Conservation (phyloP, 2,329 filamentous ascomycete genomes). For the Fusarium annulatum region DNA sequence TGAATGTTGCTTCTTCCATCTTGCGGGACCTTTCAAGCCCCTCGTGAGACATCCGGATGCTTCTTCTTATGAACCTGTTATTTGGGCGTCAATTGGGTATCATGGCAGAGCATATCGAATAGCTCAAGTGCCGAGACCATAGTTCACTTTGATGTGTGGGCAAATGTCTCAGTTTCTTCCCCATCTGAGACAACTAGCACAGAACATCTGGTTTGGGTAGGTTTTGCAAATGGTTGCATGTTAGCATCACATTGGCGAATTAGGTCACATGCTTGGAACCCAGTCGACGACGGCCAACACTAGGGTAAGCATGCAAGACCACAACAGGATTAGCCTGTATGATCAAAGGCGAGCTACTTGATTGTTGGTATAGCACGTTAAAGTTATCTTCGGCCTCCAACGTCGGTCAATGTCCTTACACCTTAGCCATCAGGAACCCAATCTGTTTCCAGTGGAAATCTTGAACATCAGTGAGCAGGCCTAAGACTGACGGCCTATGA, state of each 20-base stretch:
- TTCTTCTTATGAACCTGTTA: not conserved
- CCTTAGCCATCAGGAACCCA: not conserved
- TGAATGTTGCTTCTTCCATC: not conserved
- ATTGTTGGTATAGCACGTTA: not conserved
- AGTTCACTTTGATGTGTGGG: conserved; percentile 8
- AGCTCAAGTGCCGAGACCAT: conserved; percentile 3
- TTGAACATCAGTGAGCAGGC: not conserved
- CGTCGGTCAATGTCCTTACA: not conserved
- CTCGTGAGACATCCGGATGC: not conserved
- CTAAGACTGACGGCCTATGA: not conserved
- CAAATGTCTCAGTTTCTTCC: conserved; percentile 1
- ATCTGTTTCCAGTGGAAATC: not conserved
- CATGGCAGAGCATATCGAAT: not conserved
- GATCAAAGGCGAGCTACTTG: conserved; percentile 14
- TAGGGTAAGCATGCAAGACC: conserved; percentile 37
- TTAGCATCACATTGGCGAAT: conserved; percentile 27
- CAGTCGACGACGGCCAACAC: conserved; percentile 22
- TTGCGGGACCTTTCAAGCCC: not conserved
- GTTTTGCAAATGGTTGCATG: conserved; percentile 17
- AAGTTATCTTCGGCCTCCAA: conserved; percentile 3
- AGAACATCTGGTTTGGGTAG: conserved; percentile 11
- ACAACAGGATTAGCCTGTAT: conserved; percentile 30
- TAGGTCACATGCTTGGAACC: conserved; percentile 4
- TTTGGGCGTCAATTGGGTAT: not conserved
- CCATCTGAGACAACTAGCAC: not conserved